A percentile compares a stretch with the other conserved stretches of the same genome.
Evolutionary conservation across 805 yeast species (phyloP).

Genomic region (Kazachstania africana): DNA sequence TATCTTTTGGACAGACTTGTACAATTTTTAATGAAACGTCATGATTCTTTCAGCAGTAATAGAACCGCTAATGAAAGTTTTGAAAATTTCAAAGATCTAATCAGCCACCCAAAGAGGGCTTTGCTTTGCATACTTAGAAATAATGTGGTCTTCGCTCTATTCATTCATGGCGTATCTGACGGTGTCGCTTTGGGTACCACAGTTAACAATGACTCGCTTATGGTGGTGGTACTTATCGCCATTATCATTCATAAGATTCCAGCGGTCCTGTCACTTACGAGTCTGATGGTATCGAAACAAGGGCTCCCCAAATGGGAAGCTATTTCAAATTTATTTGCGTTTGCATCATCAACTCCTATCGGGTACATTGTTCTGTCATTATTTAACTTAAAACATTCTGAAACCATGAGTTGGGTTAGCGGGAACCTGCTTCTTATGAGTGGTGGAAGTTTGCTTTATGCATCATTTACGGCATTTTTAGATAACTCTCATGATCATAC

Average conservation of each 20-base stretch:
- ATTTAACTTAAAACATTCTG: constrained; percentile 17
- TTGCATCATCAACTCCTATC: constrained; percentile 25
- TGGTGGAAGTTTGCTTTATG: constrained; percentile 27
- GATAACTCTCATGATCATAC: constrained; percentile 10
- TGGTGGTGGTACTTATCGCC: constrained; percentile 38
- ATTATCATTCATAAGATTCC: constrained; percentile 56
- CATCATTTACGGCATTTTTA: constrained; percentile 24
- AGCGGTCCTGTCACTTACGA: constrained; percentile 46
- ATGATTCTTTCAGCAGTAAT: not conserved
- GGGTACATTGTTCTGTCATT: constrained; percentile 21
- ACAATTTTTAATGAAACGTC: constrained; percentile 6
- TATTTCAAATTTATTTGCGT: constrained; percentile 34
- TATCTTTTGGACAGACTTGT: constrained; percentile 33
- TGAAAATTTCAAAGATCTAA: constrained; percentile 11
- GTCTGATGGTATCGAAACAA: constrained; percentile 35
- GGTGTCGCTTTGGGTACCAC: constrained; percentile 55
- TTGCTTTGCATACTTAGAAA: constrained; percentile 28
- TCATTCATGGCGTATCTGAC: constrained; percentile 51
- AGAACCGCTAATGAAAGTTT: constrained; percentile 1
- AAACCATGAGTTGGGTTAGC: constrained; percentile 21
- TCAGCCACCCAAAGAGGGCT: constrained; percentile 14
- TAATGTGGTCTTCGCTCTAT: constrained; percentile 44
- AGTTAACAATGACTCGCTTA: constrained; percentile 28
- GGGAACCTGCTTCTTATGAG: constrained; percentile 24
- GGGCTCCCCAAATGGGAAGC: constrained; percentile 29